phyloP scores from a whole-genome alignment of 305 asterid species.

The Solanum aculeatissimum region DNA sequence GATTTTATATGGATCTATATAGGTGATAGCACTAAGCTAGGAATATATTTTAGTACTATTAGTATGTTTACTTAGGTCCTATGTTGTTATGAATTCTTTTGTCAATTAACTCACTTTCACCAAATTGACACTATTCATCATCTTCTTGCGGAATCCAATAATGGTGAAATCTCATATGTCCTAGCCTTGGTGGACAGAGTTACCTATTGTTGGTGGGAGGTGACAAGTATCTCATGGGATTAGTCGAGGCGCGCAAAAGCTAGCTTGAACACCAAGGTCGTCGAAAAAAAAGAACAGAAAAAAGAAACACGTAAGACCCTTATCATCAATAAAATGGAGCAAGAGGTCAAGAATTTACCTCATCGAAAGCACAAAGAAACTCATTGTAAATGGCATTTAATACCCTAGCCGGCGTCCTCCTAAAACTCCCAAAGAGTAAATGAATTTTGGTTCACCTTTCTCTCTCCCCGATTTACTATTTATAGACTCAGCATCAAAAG shows the following conservation, averaged over 20 bases:
- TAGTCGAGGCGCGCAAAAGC: too few species aligned
- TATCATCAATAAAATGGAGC: not conserved
- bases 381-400: not conserved
- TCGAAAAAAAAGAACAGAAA: too few species aligned
- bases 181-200: too few species aligned
- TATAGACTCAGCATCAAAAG: not conserved
- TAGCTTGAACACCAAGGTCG: too few species aligned
- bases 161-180: not conserved
- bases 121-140: not conserved
- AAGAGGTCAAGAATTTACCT: not conserved
- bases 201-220: too few species aligned
- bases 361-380: not conserved
- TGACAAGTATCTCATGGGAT: too few species aligned
- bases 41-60: not conserved
- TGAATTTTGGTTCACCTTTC: not conserved
- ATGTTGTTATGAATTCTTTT: not conserved
- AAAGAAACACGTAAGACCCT: not conserved
- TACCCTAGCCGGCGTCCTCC: not conserved
- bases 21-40: not conserved
- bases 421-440: not conserved
- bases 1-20: not conserved
- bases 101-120: not conserved
- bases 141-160: not conserved
- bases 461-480: not conserved
- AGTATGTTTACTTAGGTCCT: not conserved